Evolutionary conservation across 2,329 filamentous ascomycete species (phyloP).

Genomic region (Trichoderma atrobrunneum): DNA sequence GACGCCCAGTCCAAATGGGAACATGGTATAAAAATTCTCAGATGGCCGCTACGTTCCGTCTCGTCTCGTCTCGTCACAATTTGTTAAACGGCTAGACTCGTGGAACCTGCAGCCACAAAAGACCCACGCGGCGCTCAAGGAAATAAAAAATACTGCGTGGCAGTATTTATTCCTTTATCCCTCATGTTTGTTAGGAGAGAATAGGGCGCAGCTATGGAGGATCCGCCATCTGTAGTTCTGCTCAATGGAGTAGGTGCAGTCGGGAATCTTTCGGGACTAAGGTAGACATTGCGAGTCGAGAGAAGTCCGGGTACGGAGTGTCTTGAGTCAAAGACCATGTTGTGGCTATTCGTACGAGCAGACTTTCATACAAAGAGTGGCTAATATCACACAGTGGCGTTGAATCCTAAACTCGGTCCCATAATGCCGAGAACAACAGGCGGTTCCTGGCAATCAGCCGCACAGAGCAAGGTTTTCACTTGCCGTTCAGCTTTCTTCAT

Average conservation of each 20-base stretch:
- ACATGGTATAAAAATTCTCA: background rate
- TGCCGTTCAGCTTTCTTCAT: background rate
- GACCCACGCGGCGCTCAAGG: conserved; percentile 8
- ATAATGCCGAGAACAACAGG: background rate
- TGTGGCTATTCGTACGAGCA: background rate
- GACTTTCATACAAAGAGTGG: background rate
- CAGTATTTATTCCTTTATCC: conserved; percentile 12
- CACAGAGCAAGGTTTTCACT: conserved; percentile 3
- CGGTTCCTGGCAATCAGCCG: conserved; percentile 7
- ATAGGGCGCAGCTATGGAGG: conserved; percentile 2
- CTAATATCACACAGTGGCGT: conserved; percentile 1
- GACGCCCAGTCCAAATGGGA: background rate
- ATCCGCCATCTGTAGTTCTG: background rate
- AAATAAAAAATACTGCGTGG: background rate
- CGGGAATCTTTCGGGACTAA: background rate
- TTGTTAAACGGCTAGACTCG: background rate
- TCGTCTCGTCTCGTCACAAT: background rate
- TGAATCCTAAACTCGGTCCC: background rate
- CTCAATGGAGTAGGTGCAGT: background rate
- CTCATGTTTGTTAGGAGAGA: background rate
- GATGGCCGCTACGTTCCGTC: background rate
- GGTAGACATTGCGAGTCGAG: background rate
- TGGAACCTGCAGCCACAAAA: conserved; percentile 11
- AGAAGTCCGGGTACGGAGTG: background rate
- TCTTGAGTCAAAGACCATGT: background rate